Base-by-base conservation (phyloP, 176 grass and related monocot genomes). In the Bromus sterilis region DNA sequence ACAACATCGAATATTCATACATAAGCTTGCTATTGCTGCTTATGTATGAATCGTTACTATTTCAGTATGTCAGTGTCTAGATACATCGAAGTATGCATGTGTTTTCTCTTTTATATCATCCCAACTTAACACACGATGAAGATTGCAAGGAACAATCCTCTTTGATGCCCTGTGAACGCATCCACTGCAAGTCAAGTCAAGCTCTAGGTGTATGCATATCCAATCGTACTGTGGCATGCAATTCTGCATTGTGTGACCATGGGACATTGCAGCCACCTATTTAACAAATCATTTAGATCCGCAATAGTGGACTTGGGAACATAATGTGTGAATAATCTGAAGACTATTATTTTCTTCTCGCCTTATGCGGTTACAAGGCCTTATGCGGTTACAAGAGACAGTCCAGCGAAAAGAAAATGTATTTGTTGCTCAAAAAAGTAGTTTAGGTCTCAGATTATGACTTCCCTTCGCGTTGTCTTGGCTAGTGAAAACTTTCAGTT, bases 381-480 rank as follows among this genome's bases (percentile, higher is more conserved):
- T n/a, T n/a, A n/a, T n/a, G n/a, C n/a, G n/a, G 34, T 49, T 33
- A 59, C 66, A 71, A 59, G 10, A 71, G 51, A 29, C 67, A 57
- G 21, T n/a, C 20, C 18, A 20, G 6, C 20, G 21, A 48, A 46
- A 15, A 44, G 4, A 60, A 43, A 44, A 14, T 37, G 20, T 42
- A 16, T 56, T 13, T 33, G 7, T 21, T 28, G 4, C 41, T 48
- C 15, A 71, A 71, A 30, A 29, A 46, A 11, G 24, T 31, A 43
- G 2, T 31, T 62, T 5, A 6, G 25, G 15, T 23, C 69, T 75
- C 2, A 58, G 31, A 25, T n/a, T 60, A 84, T 31, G 65, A 56
- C 9, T 65, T 87, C 41, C 71, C 15, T 75, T 81, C 34, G 56
- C 34, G 35, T 84, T 70, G 41, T 42, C 48, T 53, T 68, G 41